Percentiles rank a stretch among this genome's conserved stretches.
These are phyloP conservation scores for Coemansia sp. DNA, from an alignment of 192 early-diverging fungal genomes.

Conservation along the genomic window DNA sequence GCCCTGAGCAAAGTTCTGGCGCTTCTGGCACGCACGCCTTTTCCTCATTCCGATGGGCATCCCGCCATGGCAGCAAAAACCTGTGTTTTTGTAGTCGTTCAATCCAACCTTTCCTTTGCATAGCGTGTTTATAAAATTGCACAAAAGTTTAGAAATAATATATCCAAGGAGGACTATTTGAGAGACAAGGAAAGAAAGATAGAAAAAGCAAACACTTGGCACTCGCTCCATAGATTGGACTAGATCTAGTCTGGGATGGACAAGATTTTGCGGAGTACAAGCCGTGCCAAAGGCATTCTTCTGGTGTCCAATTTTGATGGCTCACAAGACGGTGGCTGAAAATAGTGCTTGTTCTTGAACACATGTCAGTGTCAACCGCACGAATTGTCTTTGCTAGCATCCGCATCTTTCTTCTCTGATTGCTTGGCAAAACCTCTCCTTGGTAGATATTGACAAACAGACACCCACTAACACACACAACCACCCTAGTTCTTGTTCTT, in stretches of 20 bases:
- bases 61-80: constrained; percentile 8
- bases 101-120: constrained; percentile 12
- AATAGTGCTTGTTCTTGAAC: constrained; percentile 12
- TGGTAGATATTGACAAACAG: neutral
- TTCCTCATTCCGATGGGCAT: neutral
- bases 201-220: neutral
- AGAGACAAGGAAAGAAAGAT: neutral
- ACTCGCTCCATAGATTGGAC: too few relatives aligned
- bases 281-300: too few relatives aligned
- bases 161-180: neutral
- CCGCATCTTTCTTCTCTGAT: too few relatives aligned
- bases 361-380: too few relatives aligned
- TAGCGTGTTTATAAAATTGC: neutral
- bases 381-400: too few relatives aligned
- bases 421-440: neutral
- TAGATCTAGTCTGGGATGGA: too few relatives aligned
- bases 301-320: too few relatives aligned
- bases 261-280: too few relatives aligned
- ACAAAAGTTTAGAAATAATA: neutral
- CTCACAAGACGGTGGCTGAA: neutral
- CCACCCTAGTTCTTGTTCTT: neutral
- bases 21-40: neutral
- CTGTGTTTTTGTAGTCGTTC: constrained; percentile 13
- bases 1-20: neutral
- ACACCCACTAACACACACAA: neutral